phyloP scores from a whole-genome alignment of 2,329 filamentous ascomycete species.

The Daldinia eschscholtzii region DNA sequence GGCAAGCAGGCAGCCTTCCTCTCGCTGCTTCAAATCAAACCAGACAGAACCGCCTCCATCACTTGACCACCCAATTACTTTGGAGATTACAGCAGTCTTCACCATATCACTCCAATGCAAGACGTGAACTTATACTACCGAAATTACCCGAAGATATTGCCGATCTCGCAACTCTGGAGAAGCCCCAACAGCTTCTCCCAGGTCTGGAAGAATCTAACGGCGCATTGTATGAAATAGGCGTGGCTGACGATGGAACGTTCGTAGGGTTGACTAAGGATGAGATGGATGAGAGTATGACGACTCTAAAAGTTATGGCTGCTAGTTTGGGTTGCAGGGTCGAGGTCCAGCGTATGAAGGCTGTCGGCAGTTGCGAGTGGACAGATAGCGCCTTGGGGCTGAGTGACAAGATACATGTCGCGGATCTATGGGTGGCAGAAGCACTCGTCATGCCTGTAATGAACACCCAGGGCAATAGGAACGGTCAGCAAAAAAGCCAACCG shows the following conservation, averaged over 20 bases:
- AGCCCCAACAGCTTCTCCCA: conserved; percentile 72
- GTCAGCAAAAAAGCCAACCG: conserved; percentile 41
- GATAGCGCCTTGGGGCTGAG: conserved; percentile 57
- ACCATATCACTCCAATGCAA: conserved; percentile 86
- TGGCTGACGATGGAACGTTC: conserved; percentile 92
- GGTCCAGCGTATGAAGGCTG: conserved; percentile 82
- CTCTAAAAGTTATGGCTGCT: conserved; percentile 89
- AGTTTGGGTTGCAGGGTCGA: conserved; percentile 90
- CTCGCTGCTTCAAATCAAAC: conserved; percentile 70
- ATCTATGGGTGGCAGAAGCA: conserved; percentile 90
- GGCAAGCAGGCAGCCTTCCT: conserved; percentile 42
- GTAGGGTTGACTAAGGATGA: conserved; percentile 91
- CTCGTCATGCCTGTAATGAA: conserved; percentile 81
- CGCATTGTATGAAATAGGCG: conserved; percentile 95
- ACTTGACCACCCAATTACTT: conserved; percentile 92
- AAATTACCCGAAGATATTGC: conserved; percentile 75
- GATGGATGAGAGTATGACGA: conserved; percentile 89
- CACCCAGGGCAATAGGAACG: conserved; percentile 46
- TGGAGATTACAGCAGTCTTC: conserved; percentile 97
- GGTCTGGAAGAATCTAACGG: conserved; percentile 94
- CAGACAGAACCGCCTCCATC: conserved; percentile 86
- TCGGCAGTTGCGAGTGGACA: conserved; percentile 85
- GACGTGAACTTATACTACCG: conserved; percentile 80
- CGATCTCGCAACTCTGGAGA: conserved; percentile 61
- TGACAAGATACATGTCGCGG: conserved; percentile 58